Evolutionary conservation across 495 filamentous ascomycete species (phyloP).

Genomic region (Xylaria sp.): DNA sequence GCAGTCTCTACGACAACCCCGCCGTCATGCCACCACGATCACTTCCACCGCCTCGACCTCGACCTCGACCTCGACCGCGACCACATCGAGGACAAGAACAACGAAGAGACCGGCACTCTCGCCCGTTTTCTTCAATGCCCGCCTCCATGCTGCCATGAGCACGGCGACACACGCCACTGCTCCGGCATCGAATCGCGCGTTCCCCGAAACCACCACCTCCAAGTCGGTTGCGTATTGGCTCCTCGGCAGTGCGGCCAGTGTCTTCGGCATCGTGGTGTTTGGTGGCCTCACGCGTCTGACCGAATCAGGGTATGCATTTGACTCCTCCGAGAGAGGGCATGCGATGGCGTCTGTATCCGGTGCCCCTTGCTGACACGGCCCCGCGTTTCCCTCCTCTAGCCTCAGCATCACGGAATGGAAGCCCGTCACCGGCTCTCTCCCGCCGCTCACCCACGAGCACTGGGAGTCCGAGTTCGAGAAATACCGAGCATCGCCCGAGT

Average conservation of each 20-base stretch:
- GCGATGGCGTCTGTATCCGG: not conserved
- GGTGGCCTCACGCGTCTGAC: conserved; percentile 92
- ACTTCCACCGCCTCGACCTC: no score
- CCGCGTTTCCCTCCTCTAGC: conserved; percentile 51
- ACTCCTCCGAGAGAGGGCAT: not conserved
- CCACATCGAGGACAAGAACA: not conserved
- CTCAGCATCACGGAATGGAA: conserved; percentile 99
- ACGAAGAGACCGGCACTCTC: conserved; percentile 12
- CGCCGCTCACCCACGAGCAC: conserved; percentile 73
- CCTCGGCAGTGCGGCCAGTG: conserved; percentile 84
- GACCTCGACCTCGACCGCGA: no score
- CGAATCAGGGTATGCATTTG: conserved; percentile 79
- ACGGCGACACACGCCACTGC: conserved; percentile 31
- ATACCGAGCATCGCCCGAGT: conserved; percentile 91
- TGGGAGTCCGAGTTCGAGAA: conserved; percentile 94
- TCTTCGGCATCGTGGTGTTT: conserved; percentile 96
- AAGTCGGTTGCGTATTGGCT: conserved; percentile 91
- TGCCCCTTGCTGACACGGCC: conserved; percentile 29
- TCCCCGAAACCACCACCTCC: conserved; percentile 70
- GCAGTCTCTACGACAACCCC: conserved; percentile 29
- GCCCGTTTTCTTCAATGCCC: conserved; percentile 49
- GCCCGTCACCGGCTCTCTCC: conserved; percentile 92
- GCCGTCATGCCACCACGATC: conserved; percentile 20
- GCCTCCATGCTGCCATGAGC: conserved; percentile 6
- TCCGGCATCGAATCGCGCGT: conserved; percentile 45